These are phyloP conservation scores for Prillingera fragicola DNA, from an alignment of 1,284 basidiomycete genomes.

Conservation along the genomic window DNA sequence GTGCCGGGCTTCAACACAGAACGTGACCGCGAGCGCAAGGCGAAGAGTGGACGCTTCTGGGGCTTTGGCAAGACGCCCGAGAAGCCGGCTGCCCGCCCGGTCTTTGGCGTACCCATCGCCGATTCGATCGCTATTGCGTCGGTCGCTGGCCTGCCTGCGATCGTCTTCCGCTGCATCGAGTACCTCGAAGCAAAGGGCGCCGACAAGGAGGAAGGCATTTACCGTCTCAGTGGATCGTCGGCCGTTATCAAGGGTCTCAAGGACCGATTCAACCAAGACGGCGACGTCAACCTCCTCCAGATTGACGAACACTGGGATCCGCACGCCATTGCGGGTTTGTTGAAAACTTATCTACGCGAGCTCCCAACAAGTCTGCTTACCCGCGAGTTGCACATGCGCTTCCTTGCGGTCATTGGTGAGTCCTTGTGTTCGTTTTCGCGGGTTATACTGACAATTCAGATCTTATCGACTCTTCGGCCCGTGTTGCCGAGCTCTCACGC, in stretches of 20 bases:
- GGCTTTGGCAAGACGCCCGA: constrained; percentile 55
- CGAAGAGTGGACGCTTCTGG: constrained; percentile 84
- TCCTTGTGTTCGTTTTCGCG: constrained; percentile 23
- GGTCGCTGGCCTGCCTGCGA: constrained; percentile 84
- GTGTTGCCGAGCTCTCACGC: constrained; percentile 76
- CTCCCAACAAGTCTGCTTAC: constrained; percentile 84
- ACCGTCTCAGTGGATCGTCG: constrained; percentile 84
- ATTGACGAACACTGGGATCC: constrained; percentile 90
- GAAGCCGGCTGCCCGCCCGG: constrained; percentile 58
- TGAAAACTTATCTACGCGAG: constrained; percentile 86
- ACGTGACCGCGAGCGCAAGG: constrained; percentile 72
- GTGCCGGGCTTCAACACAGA: constrained; percentile 27
- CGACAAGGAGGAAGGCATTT: constrained; percentile 95
- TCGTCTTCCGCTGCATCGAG: constrained; percentile 88
- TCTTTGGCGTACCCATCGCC: constrained; percentile 83
- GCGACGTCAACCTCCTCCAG: constrained; percentile 78
- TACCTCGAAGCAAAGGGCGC: constrained; percentile 86
- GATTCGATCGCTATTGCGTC: constrained; percentile 83
- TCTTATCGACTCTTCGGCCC: constrained; percentile 77
- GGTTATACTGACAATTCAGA: constrained; percentile 55
- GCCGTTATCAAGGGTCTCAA: constrained; percentile 90
- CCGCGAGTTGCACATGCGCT: constrained; percentile 78
- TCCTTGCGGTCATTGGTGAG: constrained; percentile 84
- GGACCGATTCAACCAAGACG: constrained; percentile 91
- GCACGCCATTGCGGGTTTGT: constrained; percentile 85